Evolutionary conservation across 192 early-diverging fungal genomes (phyloP).

Genomic region (Coemansia guatemalensis): DNA sequence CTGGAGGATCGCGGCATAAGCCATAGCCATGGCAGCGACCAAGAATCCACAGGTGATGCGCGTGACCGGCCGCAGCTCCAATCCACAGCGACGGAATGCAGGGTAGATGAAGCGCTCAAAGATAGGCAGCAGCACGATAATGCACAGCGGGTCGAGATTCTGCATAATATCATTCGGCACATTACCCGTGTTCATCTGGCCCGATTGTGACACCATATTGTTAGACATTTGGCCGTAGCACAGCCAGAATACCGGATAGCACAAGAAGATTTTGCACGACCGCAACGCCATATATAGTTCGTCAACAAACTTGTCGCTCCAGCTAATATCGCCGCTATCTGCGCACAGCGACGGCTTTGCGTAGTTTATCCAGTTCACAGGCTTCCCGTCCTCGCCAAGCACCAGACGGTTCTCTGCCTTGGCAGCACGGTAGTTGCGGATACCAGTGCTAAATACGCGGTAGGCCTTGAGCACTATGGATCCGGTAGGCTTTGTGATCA

Average conservation of each 20-base stretch:
- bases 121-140: constrained; percentile 60
- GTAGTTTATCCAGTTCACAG: constrained; percentile 55
- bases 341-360: constrained; percentile 58
- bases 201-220: constrained; percentile 63
- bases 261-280: constrained; percentile 68
- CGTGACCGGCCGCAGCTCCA: constrained; percentile 57
- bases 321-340: constrained; percentile 34
- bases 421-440: constrained; percentile 37
- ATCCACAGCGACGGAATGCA: constrained; percentile 53
- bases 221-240: constrained; percentile 67
- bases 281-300: constrained; percentile 61
- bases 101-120: constrained; percentile 60
- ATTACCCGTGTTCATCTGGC: constrained; percentile 58
- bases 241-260: constrained; percentile 76
- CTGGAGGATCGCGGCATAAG: constrained; percentile 61
- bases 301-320: constrained; percentile 74
- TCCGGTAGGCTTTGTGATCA: constrained; percentile 56
- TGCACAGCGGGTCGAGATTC: constrained; percentile 59
- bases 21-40: constrained; percentile 57
- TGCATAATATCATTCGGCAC: constrained; percentile 66
- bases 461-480: constrained; percentile 57
- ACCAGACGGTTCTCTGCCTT: constrained; percentile 34
- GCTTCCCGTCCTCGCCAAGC: constrained; percentile 25
- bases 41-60: constrained; percentile 63
- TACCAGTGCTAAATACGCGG: constrained; percentile 27